Evolutionary conservation across 2,329 filamentous ascomycete species (phyloP), one percentile per base, ranked within the genome.

Genomic region (Alternaria arbusti): DNA sequence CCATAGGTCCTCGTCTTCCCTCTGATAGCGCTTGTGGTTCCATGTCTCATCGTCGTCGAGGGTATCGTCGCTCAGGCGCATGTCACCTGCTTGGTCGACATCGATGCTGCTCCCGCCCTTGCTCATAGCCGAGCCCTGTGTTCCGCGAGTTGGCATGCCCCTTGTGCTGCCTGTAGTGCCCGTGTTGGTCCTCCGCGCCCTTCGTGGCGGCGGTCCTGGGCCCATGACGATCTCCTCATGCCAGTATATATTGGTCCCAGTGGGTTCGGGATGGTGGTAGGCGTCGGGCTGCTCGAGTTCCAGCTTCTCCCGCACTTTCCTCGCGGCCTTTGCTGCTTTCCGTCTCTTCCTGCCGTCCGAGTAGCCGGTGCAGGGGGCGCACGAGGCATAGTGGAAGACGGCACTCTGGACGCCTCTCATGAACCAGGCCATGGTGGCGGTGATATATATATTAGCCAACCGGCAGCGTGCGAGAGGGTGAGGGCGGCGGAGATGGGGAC

Each of bases 221-320:
- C 94, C 94, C 81, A 94, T 86, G 66, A 85, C 85, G 69, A 97
- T 96, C 80, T 97, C 94, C 75, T 96, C 91, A 30, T 87, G 84
- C 94, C 94, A 97, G 81, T 92, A 93, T 12, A 91, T 90, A 74
- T 97, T 97, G 26, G 93, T 97, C 74, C 90, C 90, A 72, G 93
- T 96, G 1, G 93, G 92, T 47, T 89, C 88, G 2, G 91, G 94
- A 73, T 97, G 94, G 54, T 89, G 86, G 79, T 97, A 96, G 11
- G 89, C 80, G 44, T 87, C 88, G 0, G 92, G 92, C 76, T 94
- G 88, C 68, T 93, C 88, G 58, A 86, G 86, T 70, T 91, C 87
- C 61, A 89, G 80, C 63, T 84, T 87, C 49, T 86, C 85, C 77
- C 91, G 90, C 69, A 91, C 87, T 70, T 87, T 84, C 60, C 89